Evolutionary conservation across 768 basidiomycete genomes (phyloP).

Genomic region (Hericium rajendrae): DNA sequence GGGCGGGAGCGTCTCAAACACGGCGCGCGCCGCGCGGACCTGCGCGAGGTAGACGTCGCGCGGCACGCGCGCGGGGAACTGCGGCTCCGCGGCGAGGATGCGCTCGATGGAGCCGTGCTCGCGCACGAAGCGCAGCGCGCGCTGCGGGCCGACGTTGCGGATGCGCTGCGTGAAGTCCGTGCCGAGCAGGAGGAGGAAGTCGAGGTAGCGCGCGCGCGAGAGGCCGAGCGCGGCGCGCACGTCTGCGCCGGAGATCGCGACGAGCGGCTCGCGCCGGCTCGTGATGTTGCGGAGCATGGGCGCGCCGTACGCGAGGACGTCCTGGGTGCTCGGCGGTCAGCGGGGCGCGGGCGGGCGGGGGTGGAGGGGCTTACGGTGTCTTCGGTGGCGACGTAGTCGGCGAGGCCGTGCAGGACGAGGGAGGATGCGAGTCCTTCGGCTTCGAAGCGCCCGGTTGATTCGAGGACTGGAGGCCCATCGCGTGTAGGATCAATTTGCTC

Average conservation of each 20-base stretch:
- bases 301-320: slow-evolving; percentile 75
- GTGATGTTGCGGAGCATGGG: slow-evolving; percentile 77
- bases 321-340: slow-evolving; percentile 30
- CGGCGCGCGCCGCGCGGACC: slow-evolving; percentile 48
- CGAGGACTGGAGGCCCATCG: slow-evolving; percentile 82
- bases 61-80: slow-evolving; percentile 41
- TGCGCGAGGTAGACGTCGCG: slow-evolving; percentile 50
- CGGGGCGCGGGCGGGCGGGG: neutral
- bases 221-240: slow-evolving; percentile 53
- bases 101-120: slow-evolving; percentile 65
- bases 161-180: slow-evolving; percentile 88
- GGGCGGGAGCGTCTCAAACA: slow-evolving; percentile 61
- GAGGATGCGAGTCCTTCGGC: slow-evolving; percentile 81
- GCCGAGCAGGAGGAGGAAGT: slow-evolving; percentile 81
- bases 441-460: slow-evolving; percentile 61
- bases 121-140: slow-evolving; percentile 69
- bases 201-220: slow-evolving; percentile 48
- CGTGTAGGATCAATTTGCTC: slow-evolving; percentile 53
- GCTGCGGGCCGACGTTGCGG: slow-evolving; percentile 67
- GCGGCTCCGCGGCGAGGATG: slow-evolving; percentile 41
- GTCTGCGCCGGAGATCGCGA: slow-evolving; percentile 52
- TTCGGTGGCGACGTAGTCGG: slow-evolving; percentile 86
- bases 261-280: slow-evolving; percentile 45
- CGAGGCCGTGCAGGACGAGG: slow-evolving; percentile 62
- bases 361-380: slow-evolving; percentile 55